Evolutionary conservation across 345 rosid species (phyloP).

Genomic region (Eucalyptus cloeziana): DNA sequence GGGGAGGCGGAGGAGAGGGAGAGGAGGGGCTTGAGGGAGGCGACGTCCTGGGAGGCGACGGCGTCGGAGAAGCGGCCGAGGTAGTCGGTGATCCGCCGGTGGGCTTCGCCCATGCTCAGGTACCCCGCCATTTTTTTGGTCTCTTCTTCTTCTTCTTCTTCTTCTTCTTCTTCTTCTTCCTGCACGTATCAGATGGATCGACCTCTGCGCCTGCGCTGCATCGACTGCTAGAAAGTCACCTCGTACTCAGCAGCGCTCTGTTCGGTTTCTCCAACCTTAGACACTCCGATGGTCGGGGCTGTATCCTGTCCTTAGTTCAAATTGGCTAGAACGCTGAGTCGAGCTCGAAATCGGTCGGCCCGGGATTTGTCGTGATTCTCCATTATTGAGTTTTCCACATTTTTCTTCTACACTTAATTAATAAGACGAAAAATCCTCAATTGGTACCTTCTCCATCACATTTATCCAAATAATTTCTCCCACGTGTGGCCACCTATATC

Average conservation of each 20-base stretch:
- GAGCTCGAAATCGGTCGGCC: background rate
- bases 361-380: background rate
- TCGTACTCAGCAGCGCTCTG: no score
- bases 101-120: conserved; percentile 81
- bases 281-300: background rate
- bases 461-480: accelerated
- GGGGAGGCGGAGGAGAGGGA: conserved; percentile 58
- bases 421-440: no score
- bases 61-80: conserved; percentile 65
- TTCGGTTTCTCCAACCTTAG: background rate
- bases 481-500: no score
- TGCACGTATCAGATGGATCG: background rate
- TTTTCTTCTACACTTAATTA: no score
- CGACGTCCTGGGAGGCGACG: conserved; percentile 57
- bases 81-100: conserved; percentile 75
- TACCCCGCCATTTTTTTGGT: conserved; percentile 16
- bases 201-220: background rate
- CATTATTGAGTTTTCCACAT: no score
- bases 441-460: accelerated
- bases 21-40: conserved; percentile 53
- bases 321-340: background rate
- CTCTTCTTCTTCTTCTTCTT: background rate
- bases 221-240: background rate
- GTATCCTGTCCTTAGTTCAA: background rate
- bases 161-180: background rate